Evolutionary conservation across 345 rosid genomes (phyloP).

Genomic region (Bruguiera parviflora): DNA sequence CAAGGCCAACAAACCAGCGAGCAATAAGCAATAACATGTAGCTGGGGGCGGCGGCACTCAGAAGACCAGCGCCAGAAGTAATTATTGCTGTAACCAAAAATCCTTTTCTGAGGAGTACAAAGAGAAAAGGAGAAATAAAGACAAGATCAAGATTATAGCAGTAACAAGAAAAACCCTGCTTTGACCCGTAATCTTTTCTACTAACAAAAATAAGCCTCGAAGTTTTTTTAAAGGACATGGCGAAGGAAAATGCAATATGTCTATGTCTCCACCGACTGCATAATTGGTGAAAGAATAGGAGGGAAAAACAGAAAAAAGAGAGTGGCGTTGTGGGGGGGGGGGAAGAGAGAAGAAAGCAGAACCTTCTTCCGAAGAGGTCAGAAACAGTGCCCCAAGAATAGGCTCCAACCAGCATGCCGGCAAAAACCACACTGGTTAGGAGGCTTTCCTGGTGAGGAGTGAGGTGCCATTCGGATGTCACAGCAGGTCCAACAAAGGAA

Average conservation of each 20-base stretch:
- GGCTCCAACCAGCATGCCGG: slow-evolving; percentile 15
- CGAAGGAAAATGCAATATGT: too few species aligned
- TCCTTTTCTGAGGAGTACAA: slow-evolving; percentile 54
- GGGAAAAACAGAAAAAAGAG: too few species aligned
- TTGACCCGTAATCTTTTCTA: too few species aligned
- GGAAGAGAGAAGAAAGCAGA: too few species aligned
- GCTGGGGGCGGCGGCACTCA: slow-evolving; percentile 68
- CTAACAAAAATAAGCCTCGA: too few species aligned
- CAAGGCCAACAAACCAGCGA: slow-evolving; percentile 80
- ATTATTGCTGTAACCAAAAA: slow-evolving; percentile 70
- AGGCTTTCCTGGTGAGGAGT: slow-evolving; percentile 8
- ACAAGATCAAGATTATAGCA: too few species aligned
- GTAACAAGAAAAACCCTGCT: too few species aligned
- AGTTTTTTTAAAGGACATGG: too few species aligned
- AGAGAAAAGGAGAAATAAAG: neutral
- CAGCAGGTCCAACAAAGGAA: slow-evolving; percentile 11
- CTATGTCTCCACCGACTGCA: too few species aligned
- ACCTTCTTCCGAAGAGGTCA: slow-evolving; percentile 9
- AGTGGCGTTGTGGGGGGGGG: neutral
- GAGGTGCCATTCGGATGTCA: slow-evolving; percentile 3
- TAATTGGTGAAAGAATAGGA: too few species aligned
- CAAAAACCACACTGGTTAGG: slow-evolving; percentile 5
- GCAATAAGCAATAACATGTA: slow-evolving; percentile 49
- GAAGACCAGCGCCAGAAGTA: slow-evolving; percentile 65
- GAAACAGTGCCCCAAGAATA: slow-evolving; percentile 10